Percentiles rank a stretch among this genome's conserved stretches.
Evolutionary conservation across 345 rosid species (phyloP).

Genomic region (Euclidium syriacum): DNA sequence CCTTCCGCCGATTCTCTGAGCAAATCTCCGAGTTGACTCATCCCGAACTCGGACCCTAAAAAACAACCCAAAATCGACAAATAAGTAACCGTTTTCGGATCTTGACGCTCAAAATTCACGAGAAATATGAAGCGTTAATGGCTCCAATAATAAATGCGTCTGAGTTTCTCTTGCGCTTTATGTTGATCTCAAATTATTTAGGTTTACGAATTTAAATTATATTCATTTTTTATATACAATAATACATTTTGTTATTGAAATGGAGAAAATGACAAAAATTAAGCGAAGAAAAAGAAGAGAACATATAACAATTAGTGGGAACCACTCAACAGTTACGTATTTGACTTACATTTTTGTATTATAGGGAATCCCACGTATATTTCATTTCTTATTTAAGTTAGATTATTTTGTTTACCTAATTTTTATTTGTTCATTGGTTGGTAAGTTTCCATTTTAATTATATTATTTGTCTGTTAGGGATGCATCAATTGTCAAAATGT

Average conservation of each 20-base stretch:
- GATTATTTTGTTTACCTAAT: neutral
- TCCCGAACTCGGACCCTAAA: neutral
- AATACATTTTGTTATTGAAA: neutral
- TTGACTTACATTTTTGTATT: slow-evolving; percentile 20
- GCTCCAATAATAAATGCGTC: slow-evolving; percentile 28
- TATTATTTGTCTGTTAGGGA: slow-evolving; percentile 15
- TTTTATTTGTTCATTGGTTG: slow-evolving; percentile 3
- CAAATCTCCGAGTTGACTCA: slow-evolving; percentile 34
- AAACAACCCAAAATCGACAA: neutral
- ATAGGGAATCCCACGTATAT: slow-evolving; percentile 12
- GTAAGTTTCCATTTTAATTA: neutral
- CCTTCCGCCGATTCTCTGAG: slow-evolving; percentile 23
- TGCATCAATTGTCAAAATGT: slow-evolving; percentile 25
- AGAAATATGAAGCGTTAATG: slow-evolving; percentile 17
- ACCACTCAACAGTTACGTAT: slow-evolving; percentile 21
- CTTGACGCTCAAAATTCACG: slow-evolving; percentile 12
- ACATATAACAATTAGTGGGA: slow-evolving; percentile 12
- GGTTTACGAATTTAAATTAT: neutral
- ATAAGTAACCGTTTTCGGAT: neutral
- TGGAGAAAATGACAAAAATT: slow-evolving; percentile 22
- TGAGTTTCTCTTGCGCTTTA: neutral
- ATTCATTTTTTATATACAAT: neutral
- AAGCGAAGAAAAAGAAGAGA: neutral
- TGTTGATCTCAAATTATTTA: slow-evolving; percentile 9
- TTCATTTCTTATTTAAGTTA: neutral